Evolutionary conservation across 345 rosid genomes (phyloP).

Genomic region (Lumnitzera littorea): DNA sequence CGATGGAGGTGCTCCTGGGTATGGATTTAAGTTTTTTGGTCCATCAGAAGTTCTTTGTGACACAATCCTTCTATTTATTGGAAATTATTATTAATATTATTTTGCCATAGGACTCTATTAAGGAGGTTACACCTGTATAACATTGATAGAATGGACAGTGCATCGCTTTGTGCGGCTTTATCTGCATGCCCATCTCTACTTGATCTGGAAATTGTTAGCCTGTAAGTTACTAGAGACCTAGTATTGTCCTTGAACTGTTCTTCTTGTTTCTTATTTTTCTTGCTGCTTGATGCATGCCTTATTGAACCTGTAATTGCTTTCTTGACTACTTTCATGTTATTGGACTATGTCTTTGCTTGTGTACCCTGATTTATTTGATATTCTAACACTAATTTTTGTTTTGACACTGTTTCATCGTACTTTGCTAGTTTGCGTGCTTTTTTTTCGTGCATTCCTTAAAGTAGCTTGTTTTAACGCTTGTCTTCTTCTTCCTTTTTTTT

Average conservation of each 20-base stretch:
- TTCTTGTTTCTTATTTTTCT: background rate
- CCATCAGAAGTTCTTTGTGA: too few species aligned
- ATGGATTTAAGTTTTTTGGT: conserved; percentile 13
- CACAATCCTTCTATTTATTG: too few species aligned
- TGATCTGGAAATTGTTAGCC: conserved; percentile 80
- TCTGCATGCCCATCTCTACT: conserved; percentile 61
- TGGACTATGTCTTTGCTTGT: too few species aligned
- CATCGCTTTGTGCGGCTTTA: conserved; percentile 50
- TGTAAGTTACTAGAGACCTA: conserved; percentile 46
- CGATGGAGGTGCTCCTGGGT: conserved; percentile 55
- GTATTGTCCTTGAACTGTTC: background rate
- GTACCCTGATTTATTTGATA: too few species aligned
- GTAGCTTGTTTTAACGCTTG: background rate
- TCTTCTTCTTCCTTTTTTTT: background rate
- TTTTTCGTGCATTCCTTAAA: background rate
- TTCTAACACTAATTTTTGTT: too few species aligned
- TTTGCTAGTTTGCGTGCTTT: background rate
- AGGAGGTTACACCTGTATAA: conserved; percentile 79
- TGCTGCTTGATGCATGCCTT: background rate
- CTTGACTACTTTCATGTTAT: too few species aligned
- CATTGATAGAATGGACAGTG: conserved; percentile 45
- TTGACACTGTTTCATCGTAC: background rate
- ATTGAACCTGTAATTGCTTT: background rate
- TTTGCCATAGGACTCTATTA: conserved; percentile 43
- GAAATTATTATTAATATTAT: background rate